Percentiles rank a stretch among this genome's conserved stretches.
These are phyloP conservation scores for Starmerella bombicola DNA, from an alignment of 805 yeast species.

Conservation along the genomic window DNA sequence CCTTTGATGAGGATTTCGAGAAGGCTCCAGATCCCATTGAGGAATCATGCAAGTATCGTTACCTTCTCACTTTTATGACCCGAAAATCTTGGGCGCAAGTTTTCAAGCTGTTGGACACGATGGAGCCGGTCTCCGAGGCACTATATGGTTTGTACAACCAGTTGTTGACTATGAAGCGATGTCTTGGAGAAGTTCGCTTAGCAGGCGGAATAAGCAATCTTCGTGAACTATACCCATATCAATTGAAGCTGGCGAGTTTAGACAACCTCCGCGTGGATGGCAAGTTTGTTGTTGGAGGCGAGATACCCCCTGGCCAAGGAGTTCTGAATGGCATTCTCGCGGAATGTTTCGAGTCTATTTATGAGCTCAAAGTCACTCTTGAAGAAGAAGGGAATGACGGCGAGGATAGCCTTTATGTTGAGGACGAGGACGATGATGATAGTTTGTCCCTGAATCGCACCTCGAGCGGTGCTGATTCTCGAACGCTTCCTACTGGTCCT, in stretches of 20 bases:
- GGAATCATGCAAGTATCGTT: background rate
- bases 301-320: slow-evolving; percentile 97
- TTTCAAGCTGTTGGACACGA: slow-evolving; percentile 75
- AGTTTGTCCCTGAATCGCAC: no score
- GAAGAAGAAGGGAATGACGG: slow-evolving; percentile 21
- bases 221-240: slow-evolving; percentile 90
- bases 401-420: slow-evolving; percentile 5
- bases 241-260: slow-evolving; percentile 79
- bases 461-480: no score
- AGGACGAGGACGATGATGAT: background rate
- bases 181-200: slow-evolving; percentile 77
- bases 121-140: slow-evolving; percentile 93
- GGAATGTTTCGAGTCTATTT: slow-evolving; percentile 86
- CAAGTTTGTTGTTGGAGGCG: slow-evolving; percentile 73
- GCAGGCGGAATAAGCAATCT: slow-evolving; percentile 82
- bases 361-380: slow-evolving; percentile 55
- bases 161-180: slow-evolving; percentile 77
- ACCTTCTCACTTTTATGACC: slow-evolving; percentile 41
- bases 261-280: slow-evolving; percentile 86
- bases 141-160: slow-evolving; percentile 90
- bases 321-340: slow-evolving; percentile 80
- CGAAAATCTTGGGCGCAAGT: slow-evolving; percentile 86
- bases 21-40: background rate
- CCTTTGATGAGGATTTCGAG: background rate
- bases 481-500: no score